Conservation (phyloP, 1,284 basidiomycete species). For the Phellinidium pouzarii region DNA sequence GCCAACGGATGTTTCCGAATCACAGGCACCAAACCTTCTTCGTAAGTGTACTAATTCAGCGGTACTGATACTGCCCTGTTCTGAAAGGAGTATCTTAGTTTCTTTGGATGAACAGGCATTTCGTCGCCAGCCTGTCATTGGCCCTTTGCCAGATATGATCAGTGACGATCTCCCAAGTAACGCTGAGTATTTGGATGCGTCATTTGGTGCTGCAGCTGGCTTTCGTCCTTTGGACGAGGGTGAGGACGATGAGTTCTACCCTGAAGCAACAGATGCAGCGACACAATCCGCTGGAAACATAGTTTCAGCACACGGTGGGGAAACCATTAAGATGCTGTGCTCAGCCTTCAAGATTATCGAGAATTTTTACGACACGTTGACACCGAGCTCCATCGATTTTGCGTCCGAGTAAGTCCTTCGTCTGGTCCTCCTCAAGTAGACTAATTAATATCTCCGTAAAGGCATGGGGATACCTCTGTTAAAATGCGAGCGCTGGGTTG, state of each 20-base stretch:
- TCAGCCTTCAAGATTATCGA: slow-evolving; percentile 53
- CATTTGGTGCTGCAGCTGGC: slow-evolving; percentile 72
- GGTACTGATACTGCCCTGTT: slow-evolving; percentile 20
- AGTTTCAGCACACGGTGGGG: slow-evolving; percentile 66
- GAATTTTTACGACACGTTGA: slow-evolving; percentile 65
- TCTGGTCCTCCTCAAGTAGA: background rate
- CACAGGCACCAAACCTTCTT: slow-evolving; percentile 11
- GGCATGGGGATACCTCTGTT: slow-evolving; percentile 42
- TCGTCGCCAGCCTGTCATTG: slow-evolving; percentile 61
- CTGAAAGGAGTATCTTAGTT: background rate
- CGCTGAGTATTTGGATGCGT: slow-evolving; percentile 78
- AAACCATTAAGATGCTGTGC: slow-evolving; percentile 78
- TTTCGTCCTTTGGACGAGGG: slow-evolving; percentile 64
- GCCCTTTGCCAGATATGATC: slow-evolving; percentile 81
- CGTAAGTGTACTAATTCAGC: slow-evolving; percentile 14
- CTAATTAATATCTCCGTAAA: slow-evolving; percentile 24
- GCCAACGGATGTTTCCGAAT: slow-evolving; percentile 33
- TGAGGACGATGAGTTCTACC: slow-evolving; percentile 61
- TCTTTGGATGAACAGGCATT: slow-evolving; percentile 84
- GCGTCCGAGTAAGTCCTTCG: slow-evolving; percentile 38
- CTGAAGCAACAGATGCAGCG: slow-evolving; percentile 34
- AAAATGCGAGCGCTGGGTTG: slow-evolving; percentile 54
- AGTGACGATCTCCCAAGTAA: slow-evolving; percentile 89
- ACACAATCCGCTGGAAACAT: slow-evolving; percentile 27
- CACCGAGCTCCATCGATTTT: slow-evolving; percentile 43